These are phyloP conservation scores for Stagonosporopsis vannaccii DNA, from an alignment of 2,329 filamentous ascomycete species.

Conservation along the genomic window DNA sequence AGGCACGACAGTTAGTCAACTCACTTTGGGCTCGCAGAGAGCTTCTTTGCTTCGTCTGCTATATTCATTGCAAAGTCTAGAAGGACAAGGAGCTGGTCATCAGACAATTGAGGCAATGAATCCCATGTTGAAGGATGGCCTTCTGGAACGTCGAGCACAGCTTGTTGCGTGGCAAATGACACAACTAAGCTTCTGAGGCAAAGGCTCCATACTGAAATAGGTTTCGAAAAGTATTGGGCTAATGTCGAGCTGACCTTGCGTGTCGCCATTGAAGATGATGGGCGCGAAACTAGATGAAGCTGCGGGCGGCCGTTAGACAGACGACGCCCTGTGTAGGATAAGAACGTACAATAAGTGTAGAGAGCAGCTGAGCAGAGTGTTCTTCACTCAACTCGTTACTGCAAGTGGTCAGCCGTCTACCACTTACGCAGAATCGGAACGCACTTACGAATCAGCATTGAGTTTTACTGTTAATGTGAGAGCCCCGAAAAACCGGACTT, in stretches of 20 bases:
- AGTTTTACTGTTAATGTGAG: slow-evolving; percentile 93
- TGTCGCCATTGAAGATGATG: slow-evolving; percentile 65
- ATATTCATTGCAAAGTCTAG: slow-evolving; percentile 71
- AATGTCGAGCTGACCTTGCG: slow-evolving; percentile 81
- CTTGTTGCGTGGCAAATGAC: slow-evolving; percentile 61
- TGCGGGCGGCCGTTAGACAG: slow-evolving; percentile 22
- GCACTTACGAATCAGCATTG: slow-evolving; percentile 83
- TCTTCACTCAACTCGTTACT: slow-evolving; percentile 43
- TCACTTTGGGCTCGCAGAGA: slow-evolving; percentile 65
- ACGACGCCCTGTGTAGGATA: not conserved
- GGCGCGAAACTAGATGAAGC: slow-evolving; percentile 42
- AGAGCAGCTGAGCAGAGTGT: slow-evolving; percentile 45
- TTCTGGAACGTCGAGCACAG: slow-evolving; percentile 59
- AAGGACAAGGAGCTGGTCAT: slow-evolving; percentile 62
- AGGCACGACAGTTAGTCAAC: not conserved
- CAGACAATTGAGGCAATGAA: slow-evolving; percentile 57
- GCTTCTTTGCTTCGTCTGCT: slow-evolving; percentile 72
- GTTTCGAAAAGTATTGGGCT: slow-evolving; percentile 77
- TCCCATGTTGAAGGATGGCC: slow-evolving; percentile 54
- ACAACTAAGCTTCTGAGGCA: slow-evolving; percentile 70
- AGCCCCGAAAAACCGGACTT: slow-evolving; percentile 90
- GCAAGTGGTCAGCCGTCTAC: slow-evolving; percentile 13
- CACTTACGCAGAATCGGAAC: not conserved
- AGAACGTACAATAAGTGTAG: slow-evolving; percentile 44
- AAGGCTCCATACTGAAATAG: slow-evolving; percentile 70